phyloP scores from a whole-genome alignment of 1,139 yeast genomes.

The Yamadazyma friedrichii region DNA sequence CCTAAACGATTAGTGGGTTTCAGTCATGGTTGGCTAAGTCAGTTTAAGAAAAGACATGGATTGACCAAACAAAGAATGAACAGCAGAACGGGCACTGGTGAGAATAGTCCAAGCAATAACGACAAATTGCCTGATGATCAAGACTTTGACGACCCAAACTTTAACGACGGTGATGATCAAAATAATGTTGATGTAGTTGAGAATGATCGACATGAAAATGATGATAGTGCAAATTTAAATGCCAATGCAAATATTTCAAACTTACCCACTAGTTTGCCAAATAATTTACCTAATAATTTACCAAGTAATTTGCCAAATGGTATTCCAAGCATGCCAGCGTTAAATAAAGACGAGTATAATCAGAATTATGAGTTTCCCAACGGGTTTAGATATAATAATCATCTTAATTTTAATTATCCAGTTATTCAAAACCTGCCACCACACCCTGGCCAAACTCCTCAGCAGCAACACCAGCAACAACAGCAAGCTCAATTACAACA shows the following conservation, averaged over 20 bases:
- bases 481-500: constrained; percentile 13
- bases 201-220: not conserved
- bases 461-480: constrained; percentile 14
- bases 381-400: constrained; percentile 7
- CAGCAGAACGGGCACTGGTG: constrained; percentile 14
- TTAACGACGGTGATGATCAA: not conserved
- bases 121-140: not conserved
- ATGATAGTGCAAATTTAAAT: not conserved
- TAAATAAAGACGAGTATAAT: constrained; percentile 3
- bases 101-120: not conserved
- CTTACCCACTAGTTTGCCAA: not conserved
- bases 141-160: not conserved
- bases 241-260: not conserved
- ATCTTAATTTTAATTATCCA: constrained; percentile 16
- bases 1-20: constrained; percentile 55
- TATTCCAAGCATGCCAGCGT: not conserved
- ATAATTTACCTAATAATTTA: not conserved
- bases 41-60: constrained; percentile 59
- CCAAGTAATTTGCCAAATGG: not conserved
- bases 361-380: constrained; percentile 6
- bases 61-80: constrained; percentile 38
- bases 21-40: constrained; percentile 63
- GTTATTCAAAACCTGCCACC: constrained; percentile 15
- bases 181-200: not conserved
- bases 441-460: constrained; percentile 3